A percentile compares a stretch with the other conserved stretches of the same genome.
Conservation (phyloP, 495 filamentous ascomycete genomes). For the Aspergillus coremiiformis region DNA sequence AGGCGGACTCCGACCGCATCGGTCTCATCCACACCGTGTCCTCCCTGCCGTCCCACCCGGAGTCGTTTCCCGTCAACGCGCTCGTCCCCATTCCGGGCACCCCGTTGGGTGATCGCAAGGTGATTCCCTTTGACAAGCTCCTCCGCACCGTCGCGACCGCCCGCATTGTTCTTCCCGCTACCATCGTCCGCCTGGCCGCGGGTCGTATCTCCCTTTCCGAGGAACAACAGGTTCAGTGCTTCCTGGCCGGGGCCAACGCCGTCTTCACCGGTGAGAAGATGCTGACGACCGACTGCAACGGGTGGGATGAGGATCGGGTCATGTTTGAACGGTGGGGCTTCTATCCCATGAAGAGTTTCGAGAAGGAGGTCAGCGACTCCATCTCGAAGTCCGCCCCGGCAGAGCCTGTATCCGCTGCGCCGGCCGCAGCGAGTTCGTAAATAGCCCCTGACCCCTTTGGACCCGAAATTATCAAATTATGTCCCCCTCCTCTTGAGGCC, state of each 20-base stretch:
- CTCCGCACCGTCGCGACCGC: conserved; percentile 75
- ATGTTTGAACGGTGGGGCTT: conserved; percentile 77
- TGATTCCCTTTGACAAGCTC: conserved; percentile 62
- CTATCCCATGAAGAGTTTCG: conserved; percentile 57
- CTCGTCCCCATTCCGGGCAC: conserved; percentile 82
- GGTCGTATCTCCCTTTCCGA: conserved; percentile 70
- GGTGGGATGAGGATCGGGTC: conserved; percentile 74
- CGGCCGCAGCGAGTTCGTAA: conserved; percentile 14
- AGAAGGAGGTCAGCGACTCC: conserved; percentile 18
- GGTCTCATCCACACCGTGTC: conserved; percentile 71
- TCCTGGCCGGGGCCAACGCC: conserved; percentile 79
- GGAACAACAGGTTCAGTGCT: conserved; percentile 77
- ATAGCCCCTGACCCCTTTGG: neutral
- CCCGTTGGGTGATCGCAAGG: conserved; percentile 62
- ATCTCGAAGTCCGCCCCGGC: neutral
- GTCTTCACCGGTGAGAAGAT: conserved; percentile 90
- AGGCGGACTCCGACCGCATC: conserved; percentile 65
- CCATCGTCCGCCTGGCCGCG: conserved; percentile 75
- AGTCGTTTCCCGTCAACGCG: conserved; percentile 79
- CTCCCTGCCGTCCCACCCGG: conserved; percentile 68
- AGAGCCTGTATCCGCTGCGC: conserved; percentile 8
- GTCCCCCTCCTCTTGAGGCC: neutral
- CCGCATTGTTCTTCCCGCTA: conserved; percentile 66
- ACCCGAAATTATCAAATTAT: neutral
- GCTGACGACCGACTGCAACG: conserved; percentile 80